Evolutionary conservation across 1,139 yeast genomes (phyloP).

Genomic region (Suhomyces panamericanus): DNA sequence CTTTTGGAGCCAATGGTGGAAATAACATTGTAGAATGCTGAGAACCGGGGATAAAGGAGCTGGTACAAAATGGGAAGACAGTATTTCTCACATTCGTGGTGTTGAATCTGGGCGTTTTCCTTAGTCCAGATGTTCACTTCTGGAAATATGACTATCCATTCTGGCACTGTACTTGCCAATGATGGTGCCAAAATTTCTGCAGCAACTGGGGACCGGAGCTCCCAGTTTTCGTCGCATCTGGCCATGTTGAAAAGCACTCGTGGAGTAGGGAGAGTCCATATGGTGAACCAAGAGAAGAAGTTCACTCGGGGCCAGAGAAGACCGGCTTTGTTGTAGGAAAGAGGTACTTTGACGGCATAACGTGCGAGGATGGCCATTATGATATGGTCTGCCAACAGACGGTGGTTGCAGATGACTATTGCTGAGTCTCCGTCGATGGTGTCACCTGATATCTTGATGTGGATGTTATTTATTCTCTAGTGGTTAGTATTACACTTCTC

Average conservation of each 20-base stretch:
- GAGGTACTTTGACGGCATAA: slow-evolving; percentile 13
- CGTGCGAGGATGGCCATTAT: slow-evolving; percentile 47
- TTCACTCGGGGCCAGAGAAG: slow-evolving; percentile 39
- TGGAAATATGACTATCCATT: slow-evolving; percentile 67
- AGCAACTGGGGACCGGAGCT: slow-evolving; percentile 38
- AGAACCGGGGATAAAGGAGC: slow-evolving; percentile 67
- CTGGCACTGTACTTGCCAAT: slow-evolving; percentile 31
- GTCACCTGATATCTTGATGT: slow-evolving; percentile 45
- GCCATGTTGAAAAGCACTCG: slow-evolving; percentile 42
- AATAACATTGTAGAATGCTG: slow-evolving; percentile 50
- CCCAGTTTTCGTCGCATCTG: slow-evolving; percentile 66
- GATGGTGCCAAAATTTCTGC: slow-evolving; percentile 27
- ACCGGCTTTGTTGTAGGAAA: not conserved
- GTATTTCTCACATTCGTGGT: slow-evolving; percentile 49
- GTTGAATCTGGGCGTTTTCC: slow-evolving; percentile 48
- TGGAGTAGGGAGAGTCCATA: slow-evolving; percentile 58
- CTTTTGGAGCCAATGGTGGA: slow-evolving; percentile 41
- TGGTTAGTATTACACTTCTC: slow-evolving; percentile 8
- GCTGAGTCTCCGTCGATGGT: slow-evolving; percentile 46
- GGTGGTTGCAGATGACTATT: slow-evolving; percentile 53
- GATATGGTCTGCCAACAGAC: slow-evolving; percentile 55
- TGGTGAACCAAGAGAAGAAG: slow-evolving; percentile 61
- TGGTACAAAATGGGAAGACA: slow-evolving; percentile 53
- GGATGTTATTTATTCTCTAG: slow-evolving; percentile 38
- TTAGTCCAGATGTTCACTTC: slow-evolving; percentile 68